These are phyloP conservation scores for Peltaster fructicola DNA, from an alignment of 2,329 filamentous ascomycete genomes.

Conservation along the genomic window DNA sequence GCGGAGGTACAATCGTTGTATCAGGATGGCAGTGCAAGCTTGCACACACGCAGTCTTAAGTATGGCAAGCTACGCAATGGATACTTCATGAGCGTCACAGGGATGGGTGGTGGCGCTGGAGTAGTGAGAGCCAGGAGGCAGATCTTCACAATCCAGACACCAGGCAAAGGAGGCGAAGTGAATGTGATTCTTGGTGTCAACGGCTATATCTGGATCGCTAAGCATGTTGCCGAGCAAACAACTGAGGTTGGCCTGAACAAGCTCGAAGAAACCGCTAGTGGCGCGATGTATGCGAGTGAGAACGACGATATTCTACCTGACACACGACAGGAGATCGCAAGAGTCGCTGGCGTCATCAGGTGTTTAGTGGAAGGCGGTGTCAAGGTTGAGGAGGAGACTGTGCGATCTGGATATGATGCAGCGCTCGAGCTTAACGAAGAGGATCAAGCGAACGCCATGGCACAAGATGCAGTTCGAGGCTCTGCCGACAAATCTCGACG, in stretches of 20 bases:
- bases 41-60: conserved; percentile 80
- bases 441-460: no score
- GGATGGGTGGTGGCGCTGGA: conserved; percentile 59
- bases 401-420: conserved; percentile 65
- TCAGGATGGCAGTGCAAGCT: conserved; percentile 63
- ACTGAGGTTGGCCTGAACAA: conserved; percentile 56
- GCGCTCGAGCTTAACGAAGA: conserved; percentile 56
- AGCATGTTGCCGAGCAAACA: conserved; percentile 59
- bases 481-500: no score
- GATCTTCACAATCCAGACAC: conserved; percentile 60
- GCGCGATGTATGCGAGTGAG: conserved; percentile 82
- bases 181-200: conserved; percentile 88
- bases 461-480: no score
- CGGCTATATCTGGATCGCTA: conserved; percentile 88
- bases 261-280: conserved; percentile 72
- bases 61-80: conserved; percentile 95
- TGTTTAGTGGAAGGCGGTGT: conserved; percentile 68
- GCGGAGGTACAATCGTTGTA: conserved; percentile 88
- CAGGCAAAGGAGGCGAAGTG: conserved; percentile 49
- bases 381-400: conserved; percentile 77
- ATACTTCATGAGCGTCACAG: conserved; percentile 65
- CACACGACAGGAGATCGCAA: conserved; percentile 74
- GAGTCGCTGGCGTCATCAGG: conserved; percentile 63
- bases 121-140: conserved; percentile 73
- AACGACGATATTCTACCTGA: conserved; percentile 67